Percentiles rank a stretch among this genome's conserved stretches.
Conservation (phyloP, 2,329 filamentous ascomycete species). For the Furcasterigmium furcatum region DNA sequence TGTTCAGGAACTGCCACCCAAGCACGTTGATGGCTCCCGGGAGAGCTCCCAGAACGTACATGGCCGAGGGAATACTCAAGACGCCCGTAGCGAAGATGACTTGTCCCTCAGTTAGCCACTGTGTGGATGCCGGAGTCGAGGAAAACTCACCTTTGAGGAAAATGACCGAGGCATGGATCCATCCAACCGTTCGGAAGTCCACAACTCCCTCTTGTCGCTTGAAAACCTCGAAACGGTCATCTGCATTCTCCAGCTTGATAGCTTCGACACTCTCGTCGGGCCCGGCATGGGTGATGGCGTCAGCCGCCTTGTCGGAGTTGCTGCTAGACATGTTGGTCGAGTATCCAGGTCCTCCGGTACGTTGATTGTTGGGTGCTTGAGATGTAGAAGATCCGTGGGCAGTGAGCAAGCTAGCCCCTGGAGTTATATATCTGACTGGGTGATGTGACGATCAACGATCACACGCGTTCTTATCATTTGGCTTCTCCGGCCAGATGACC, state of each 20-base stretch:
- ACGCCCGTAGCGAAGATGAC: conserved; percentile 40
- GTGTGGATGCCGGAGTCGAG: background rate
- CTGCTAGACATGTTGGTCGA: conserved; percentile 8
- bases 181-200: conserved; percentile 44
- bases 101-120: conserved; percentile 7
- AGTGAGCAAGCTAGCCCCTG: background rate
- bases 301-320: conserved; percentile 11
- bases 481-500: background rate
- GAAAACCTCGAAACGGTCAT: conserved; percentile 38
- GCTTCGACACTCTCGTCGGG: conserved; percentile 17
- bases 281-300: conserved; percentile 14
- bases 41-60: conserved; percentile 37
- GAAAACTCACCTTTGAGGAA: conserved; percentile 34
- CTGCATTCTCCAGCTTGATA: conserved; percentile 16
- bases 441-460: background rate
- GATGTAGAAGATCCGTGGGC: background rate
- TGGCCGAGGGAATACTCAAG: conserved; percentile 35
- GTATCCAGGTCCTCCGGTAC: too few species aligned
- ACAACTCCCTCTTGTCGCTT: conserved; percentile 37
- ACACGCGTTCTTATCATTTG: background rate
- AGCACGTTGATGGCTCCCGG: conserved; percentile 39
- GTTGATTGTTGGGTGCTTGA: too few species aligned
- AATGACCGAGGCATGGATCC: conserved; percentile 43
- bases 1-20: conserved; percentile 36
- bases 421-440: background rate